Percentiles rank a stretch among this genome's conserved stretches.
These are phyloP conservation scores for Cupressus sempervirens DNA, from an alignment of 75 land plant species.

Conservation along the genomic window DNA sequence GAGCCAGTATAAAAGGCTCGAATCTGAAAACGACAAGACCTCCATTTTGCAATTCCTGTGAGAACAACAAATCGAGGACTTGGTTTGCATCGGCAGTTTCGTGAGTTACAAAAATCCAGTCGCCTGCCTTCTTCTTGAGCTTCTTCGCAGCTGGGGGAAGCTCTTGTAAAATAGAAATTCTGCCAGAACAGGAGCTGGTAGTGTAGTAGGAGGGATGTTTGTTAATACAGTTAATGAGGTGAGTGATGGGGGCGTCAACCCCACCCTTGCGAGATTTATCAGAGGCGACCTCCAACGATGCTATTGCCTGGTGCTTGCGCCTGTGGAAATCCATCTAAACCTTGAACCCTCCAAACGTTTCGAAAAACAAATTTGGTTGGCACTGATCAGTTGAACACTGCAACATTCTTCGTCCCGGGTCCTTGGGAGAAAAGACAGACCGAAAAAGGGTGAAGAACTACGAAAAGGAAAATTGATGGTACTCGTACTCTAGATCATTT, in stretches of 20 bases:
- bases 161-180: conserved; percentile 76
- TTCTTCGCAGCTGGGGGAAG: conserved; percentile 33
- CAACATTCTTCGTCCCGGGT: no score
- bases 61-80: conserved; percentile 11
- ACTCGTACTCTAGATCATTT: no score
- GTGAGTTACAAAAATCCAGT: conserved; percentile 52
- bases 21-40: conserved; percentile 68
- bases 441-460: no score
- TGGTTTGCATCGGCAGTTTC: conserved; percentile 31
- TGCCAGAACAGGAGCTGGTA: conserved; percentile 98
- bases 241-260: conserved; percentile 67
- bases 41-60: not conserved
- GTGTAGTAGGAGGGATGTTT: conserved; percentile 73
- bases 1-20: conserved; percentile 88
- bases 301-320: conserved; percentile 54
- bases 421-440: no score
- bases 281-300: conserved; percentile 40
- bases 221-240: conserved; percentile 65
- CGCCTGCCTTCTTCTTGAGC: conserved; percentile 57
- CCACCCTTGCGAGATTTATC: conserved; percentile 87
- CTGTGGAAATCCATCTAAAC: conserved; percentile 55
- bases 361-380: not conserved
- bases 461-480: no score
- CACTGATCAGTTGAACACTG: no score
- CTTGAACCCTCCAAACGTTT: not conserved